These are phyloP conservation scores for Boechera divaricarpa DNA, from an alignment of 345 rosid genomes.

Conservation along the genomic window DNA sequence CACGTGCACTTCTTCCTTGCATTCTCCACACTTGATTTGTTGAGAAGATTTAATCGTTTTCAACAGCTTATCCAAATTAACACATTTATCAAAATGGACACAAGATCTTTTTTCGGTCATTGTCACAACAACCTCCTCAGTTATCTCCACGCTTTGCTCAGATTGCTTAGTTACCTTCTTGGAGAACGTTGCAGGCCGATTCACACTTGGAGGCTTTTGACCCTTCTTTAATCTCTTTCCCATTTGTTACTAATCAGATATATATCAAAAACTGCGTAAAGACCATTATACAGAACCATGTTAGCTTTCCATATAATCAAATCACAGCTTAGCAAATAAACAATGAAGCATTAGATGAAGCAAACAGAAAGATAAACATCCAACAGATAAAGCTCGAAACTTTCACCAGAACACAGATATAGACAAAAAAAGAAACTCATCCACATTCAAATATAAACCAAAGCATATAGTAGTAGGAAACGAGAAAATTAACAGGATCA, in stretches of 20 bases:
- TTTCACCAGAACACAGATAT: conserved; percentile 13
- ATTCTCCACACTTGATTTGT: conserved; percentile 69
- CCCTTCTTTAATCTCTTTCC: conserved; percentile 74
- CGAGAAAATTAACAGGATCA: background rate
- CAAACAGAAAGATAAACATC: conserved; percentile 4
- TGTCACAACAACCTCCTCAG: conserved; percentile 41
- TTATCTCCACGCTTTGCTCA: conserved; percentile 37
- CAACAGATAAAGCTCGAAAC: conserved; percentile 11
- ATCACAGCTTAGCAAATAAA: background rate
- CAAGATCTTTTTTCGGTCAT: conserved; percentile 60
- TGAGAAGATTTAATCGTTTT: conserved; percentile 56
- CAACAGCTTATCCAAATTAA: conserved; percentile 59
- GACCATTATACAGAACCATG: conserved; percentile 18
- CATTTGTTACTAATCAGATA: conserved; percentile 56
- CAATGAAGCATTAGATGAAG: background rate
- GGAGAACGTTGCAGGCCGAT: conserved; percentile 22
- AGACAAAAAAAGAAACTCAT: background rate
- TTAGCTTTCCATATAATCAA: conserved; percentile 5
- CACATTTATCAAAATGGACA: conserved; percentile 61
- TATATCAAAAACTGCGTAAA: conserved; percentile 17
- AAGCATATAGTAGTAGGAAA: background rate
- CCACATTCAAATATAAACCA: background rate
- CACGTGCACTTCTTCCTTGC: conserved; percentile 61
- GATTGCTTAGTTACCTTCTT: conserved; percentile 42
- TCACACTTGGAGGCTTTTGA: background rate